Evolutionary conservation across 2,329 filamentous ascomycete species (phyloP).

Genomic region (Drechslerella dactyloides): DNA sequence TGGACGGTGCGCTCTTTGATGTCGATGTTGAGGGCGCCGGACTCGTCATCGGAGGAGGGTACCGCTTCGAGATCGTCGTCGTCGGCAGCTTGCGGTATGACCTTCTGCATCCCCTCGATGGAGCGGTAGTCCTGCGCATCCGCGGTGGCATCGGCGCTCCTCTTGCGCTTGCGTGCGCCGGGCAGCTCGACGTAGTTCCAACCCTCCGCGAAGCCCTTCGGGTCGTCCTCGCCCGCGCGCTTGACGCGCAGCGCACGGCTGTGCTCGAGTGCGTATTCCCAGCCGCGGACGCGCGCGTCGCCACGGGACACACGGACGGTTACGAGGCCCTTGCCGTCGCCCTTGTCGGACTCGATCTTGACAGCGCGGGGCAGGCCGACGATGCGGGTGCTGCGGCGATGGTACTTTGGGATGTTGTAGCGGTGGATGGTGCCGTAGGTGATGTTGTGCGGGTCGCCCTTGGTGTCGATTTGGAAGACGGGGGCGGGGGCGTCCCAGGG

Average conservation of each 20-base stretch:
- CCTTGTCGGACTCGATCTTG: conserved; percentile 68
- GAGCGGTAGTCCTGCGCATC: conserved; percentile 44
- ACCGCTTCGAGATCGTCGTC: conserved; percentile 42
- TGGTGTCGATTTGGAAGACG: conserved; percentile 67
- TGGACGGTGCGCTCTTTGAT: conserved; percentile 53
- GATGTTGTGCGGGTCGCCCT: conserved; percentile 77
- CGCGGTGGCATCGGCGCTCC: background rate
- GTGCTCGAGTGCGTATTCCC: conserved; percentile 52
- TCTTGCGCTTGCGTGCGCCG: conserved; percentile 36
- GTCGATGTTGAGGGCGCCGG: conserved; percentile 26
- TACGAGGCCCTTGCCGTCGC: conserved; percentile 57
- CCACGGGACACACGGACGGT: conserved; percentile 27
- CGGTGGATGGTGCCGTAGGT: conserved; percentile 76
- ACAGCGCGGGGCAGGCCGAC: conserved; percentile 69
- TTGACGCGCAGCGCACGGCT: conserved; percentile 51
- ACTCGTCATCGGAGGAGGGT: conserved; percentile 30
- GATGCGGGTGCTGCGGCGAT: conserved; percentile 71
- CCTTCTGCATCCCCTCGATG: conserved; percentile 36
- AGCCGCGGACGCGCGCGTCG: conserved; percentile 21
- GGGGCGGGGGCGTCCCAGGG: conserved; percentile 51
- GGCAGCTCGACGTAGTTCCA: conserved; percentile 53
- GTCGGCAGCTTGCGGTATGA: conserved; percentile 31
- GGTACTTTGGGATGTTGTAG: conserved; percentile 74
- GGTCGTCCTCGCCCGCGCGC: conserved; percentile 48
- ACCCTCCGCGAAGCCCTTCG: conserved; percentile 50